Evolutionary conservation across 1,139 yeast species (phyloP).

Genomic region (Debaryomycetaceae sp.): DNA sequence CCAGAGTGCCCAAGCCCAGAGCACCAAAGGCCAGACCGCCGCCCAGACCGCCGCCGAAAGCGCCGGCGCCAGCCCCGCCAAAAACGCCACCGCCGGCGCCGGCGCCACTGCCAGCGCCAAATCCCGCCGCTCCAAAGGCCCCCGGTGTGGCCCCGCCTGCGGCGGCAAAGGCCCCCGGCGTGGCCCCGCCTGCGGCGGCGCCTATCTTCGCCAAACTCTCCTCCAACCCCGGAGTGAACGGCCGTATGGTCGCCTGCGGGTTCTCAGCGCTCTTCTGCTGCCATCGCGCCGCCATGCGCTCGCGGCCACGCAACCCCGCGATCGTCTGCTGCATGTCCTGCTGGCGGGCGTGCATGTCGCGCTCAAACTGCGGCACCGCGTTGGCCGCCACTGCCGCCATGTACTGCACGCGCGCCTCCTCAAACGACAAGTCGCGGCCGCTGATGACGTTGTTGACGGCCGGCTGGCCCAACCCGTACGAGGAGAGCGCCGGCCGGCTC

Average conservation of each 20-base stretch:
- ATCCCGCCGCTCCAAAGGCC: slow-evolving; percentile 4
- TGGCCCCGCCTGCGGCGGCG: slow-evolving; percentile 6
- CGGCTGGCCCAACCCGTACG: slow-evolving; percentile 24
- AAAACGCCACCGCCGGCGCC: slow-evolving; percentile 8
- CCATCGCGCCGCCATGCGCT: slow-evolving; percentile 52
- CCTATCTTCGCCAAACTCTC: slow-evolving; percentile 18
- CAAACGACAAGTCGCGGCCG: slow-evolving; percentile 54
- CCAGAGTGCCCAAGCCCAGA: slow-evolving; percentile 13
- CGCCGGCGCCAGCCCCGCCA: not conserved
- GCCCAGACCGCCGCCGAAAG: not conserved
- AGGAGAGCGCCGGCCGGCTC: slow-evolving; percentile 19
- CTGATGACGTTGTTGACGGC: slow-evolving; percentile 35
- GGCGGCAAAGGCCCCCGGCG: slow-evolving; percentile 3
- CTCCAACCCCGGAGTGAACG: slow-evolving; percentile 33
- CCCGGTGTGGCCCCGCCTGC: not conserved
- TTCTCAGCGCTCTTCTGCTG: slow-evolving; percentile 45
- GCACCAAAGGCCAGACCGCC: slow-evolving; percentile 12
- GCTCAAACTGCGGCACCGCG: slow-evolving; percentile 33
- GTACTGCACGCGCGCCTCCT: slow-evolving; percentile 49
- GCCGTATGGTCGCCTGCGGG: slow-evolving; percentile 22
- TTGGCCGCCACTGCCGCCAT: slow-evolving; percentile 38
- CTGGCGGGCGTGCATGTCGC: slow-evolving; percentile 34
- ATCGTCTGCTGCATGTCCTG: slow-evolving; percentile 47
- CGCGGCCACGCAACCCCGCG: slow-evolving; percentile 31
- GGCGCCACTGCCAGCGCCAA: slow-evolving; percentile 8